Conservation (phyloP, 441 rosid genomes). For the Gossypium laxum region DNA sequence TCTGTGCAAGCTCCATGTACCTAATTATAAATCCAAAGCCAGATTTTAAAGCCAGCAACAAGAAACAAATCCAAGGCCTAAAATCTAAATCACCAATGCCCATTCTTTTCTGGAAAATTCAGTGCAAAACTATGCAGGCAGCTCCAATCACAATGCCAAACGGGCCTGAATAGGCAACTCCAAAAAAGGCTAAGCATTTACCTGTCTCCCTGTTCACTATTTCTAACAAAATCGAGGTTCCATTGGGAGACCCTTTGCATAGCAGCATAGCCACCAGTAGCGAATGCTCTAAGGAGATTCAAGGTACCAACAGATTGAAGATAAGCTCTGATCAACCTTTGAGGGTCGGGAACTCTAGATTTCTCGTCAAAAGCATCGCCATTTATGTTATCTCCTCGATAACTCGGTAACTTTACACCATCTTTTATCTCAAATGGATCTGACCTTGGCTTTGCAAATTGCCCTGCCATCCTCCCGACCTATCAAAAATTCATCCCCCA, state of each 20-base stretch:
- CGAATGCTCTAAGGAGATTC: slow-evolving; percentile 47
- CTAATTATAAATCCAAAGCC: slow-evolving; percentile 19
- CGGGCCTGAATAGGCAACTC: background rate
- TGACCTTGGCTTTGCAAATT: slow-evolving; percentile 59
- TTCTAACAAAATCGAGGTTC: slow-evolving; percentile 44
- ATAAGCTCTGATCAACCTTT: slow-evolving; percentile 45
- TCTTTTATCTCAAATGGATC: slow-evolving; percentile 41
- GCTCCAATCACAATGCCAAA: background rate
- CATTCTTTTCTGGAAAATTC: background rate
- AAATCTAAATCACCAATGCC: background rate
- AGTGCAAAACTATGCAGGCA: background rate
- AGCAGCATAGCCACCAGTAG: slow-evolving; percentile 55
- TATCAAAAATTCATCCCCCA: background rate
- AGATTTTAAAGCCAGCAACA: background rate
- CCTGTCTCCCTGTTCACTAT: slow-evolving; percentile 56
- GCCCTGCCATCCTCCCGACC: slow-evolving; percentile 70
- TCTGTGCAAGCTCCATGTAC: slow-evolving; percentile 41
- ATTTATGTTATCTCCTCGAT: slow-evolving; percentile 66
- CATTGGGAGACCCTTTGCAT: slow-evolving; percentile 49
- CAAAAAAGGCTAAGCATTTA: background rate
- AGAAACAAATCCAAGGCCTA: background rate
- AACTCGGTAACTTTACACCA: slow-evolving; percentile 57
- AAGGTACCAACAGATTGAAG: slow-evolving; percentile 45
- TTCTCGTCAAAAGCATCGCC: slow-evolving; percentile 68
- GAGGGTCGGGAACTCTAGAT: slow-evolving; percentile 59